phyloP scores from a whole-genome alignment of 129 eudicot species.

The Smallanthus sonchifolius region DNA sequence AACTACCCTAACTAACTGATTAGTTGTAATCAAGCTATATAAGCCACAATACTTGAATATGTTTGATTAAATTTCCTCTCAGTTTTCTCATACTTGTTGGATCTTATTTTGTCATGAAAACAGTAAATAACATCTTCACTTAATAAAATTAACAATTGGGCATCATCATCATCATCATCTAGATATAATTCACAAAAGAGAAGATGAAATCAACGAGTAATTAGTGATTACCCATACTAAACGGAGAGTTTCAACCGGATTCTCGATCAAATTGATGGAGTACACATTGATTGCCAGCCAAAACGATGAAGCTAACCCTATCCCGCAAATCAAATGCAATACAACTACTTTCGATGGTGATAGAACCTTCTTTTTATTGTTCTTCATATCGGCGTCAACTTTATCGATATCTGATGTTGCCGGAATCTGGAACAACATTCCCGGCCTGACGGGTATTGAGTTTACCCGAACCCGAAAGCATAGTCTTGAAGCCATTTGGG shows the following conservation, averaged over 20 bases:
- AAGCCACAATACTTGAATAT: too few species aligned
- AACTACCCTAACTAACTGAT: too few species aligned
- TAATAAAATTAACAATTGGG: not conserved
- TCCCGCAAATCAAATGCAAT: slow-evolving; percentile 44
- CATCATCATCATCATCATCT: not conserved
- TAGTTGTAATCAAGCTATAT: too few species aligned
- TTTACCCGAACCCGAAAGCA: not conserved
- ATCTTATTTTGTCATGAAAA: not conserved
- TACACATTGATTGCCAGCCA: slow-evolving; percentile 47
- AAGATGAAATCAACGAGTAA: not conserved
- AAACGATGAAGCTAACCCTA: slow-evolving; percentile 58
- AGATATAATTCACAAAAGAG: not conserved
- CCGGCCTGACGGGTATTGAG: not conserved
- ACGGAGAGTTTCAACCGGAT: slow-evolving; percentile 50
- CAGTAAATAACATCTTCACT: not conserved
- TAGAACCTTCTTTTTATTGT: not conserved
- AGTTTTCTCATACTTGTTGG: too few species aligned
- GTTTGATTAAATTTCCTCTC: too few species aligned
- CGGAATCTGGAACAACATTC: too few species aligned
- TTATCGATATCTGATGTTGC: not conserved
- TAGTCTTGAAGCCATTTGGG: not conserved
- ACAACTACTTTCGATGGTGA: slow-evolving; percentile 27
- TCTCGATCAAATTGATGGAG: slow-evolving; percentile 39
- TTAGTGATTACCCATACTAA: slow-evolving; percentile 48
- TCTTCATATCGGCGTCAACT: not conserved